Evolutionary conservation across 108 stramenopile species (phyloP).

Genomic region (Nannochloropsis gaditana): DNA sequence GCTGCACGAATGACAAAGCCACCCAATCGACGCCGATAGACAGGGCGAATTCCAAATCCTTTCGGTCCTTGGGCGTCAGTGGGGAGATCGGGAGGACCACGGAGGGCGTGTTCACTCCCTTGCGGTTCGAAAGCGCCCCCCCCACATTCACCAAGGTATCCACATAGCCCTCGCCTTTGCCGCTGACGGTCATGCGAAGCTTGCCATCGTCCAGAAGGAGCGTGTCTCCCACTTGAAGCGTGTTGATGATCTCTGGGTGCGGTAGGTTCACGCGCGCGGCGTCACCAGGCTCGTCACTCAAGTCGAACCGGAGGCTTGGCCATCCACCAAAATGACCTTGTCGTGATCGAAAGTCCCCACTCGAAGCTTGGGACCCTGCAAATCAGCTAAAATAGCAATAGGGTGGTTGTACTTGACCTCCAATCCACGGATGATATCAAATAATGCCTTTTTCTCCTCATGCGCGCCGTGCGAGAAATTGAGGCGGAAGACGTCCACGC

Average conservation of each 20-base stretch:
- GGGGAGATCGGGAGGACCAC: slow-evolving; percentile 82
- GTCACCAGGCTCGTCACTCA: slow-evolving; percentile 71
- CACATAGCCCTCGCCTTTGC: slow-evolving; percentile 69
- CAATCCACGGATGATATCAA: slow-evolving; percentile 54
- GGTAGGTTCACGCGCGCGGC: slow-evolving; percentile 74
- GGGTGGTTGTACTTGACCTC: slow-evolving; percentile 89
- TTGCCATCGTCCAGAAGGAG: slow-evolving; percentile 92
- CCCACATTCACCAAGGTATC: slow-evolving; percentile 76
- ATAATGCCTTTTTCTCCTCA: slow-evolving; percentile 83
- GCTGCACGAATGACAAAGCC: slow-evolving; percentile 87
- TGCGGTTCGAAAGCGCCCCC: slow-evolving; percentile 78
- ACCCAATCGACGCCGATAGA: slow-evolving; percentile 88
- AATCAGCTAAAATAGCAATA: slow-evolving; percentile 82
- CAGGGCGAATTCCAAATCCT: slow-evolving; percentile 77
- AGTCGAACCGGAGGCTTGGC: slow-evolving; percentile 80
- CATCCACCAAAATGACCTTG: slow-evolving; percentile 58
- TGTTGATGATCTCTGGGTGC: slow-evolving; percentile 85
- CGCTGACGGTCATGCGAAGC: slow-evolving; percentile 74
- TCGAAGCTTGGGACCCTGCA: slow-evolving; percentile 88
- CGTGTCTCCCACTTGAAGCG: slow-evolving; percentile 65
- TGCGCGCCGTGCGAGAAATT: slow-evolving; percentile 91
- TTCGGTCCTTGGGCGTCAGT: slow-evolving; percentile 79
- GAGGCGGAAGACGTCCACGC: slow-evolving; percentile 87
- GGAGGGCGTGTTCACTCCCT: slow-evolving; percentile 88
- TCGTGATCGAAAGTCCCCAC: slow-evolving; percentile 74